Conservation (phyloP, 2,329 filamentous ascomycete species). For the Mollisiaceae sp. region DNA sequence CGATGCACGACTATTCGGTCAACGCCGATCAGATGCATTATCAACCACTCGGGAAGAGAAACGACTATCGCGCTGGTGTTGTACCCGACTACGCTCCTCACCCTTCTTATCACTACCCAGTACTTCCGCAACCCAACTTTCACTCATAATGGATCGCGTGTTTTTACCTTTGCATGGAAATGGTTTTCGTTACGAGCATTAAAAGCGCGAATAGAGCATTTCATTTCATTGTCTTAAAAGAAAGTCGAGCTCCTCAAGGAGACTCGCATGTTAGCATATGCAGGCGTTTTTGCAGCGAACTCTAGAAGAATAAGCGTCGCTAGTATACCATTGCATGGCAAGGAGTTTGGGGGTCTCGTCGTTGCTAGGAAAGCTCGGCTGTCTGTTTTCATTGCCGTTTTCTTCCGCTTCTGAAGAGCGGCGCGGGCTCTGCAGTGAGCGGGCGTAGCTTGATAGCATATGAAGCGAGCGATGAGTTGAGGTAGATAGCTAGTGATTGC, state of each 20-base stretch:
- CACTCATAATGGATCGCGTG: slow-evolving; percentile 33
- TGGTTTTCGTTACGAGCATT: not conserved
- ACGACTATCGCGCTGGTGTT: slow-evolving; percentile 71
- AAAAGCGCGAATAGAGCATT: slow-evolving; percentile 20
- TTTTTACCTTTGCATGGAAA: not conserved
- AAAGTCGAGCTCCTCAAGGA: slow-evolving; percentile 27
- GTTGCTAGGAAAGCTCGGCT: slow-evolving; percentile 25
- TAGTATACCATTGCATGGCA: slow-evolving; percentile 36
- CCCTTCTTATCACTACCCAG: slow-evolving; percentile 35
- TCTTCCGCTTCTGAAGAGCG: slow-evolving; percentile 3
- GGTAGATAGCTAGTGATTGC: not conserved
- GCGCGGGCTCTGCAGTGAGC: not conserved
- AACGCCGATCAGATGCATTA: slow-evolving; percentile 77
- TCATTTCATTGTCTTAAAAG: slow-evolving; percentile 25
- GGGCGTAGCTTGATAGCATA: not conserved
- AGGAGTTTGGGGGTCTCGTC: slow-evolving; percentile 30
- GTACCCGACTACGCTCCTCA: slow-evolving; percentile 62
- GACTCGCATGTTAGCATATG: slow-evolving; percentile 30
- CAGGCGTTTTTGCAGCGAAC: slow-evolving; percentile 33
- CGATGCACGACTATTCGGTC: slow-evolving; percentile 76
- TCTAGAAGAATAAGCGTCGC: slow-evolving; percentile 24
- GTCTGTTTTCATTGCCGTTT: slow-evolving; percentile 20
- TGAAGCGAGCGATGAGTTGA: slow-evolving; percentile 4
- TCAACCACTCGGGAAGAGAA: slow-evolving; percentile 73
- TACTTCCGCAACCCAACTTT: slow-evolving; percentile 44